These are phyloP conservation scores for Populus hybrid DNA, from an alignment of 441 rosid genomes.

Conservation along the genomic window DNA sequence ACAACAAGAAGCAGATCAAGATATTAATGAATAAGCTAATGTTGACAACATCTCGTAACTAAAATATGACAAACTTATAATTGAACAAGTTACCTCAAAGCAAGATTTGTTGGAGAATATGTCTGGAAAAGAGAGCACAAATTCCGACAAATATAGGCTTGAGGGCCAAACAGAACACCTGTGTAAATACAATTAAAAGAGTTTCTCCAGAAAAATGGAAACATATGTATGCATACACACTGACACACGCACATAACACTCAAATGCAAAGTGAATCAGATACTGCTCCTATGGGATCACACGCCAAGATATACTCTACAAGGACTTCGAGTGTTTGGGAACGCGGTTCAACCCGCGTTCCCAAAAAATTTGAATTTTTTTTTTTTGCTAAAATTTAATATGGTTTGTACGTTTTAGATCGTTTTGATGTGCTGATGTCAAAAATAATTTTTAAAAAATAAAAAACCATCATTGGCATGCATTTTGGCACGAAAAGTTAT, in stretches of 20 bases:
- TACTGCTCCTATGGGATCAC: too few species aligned
- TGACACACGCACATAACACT: neutral
- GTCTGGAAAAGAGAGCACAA: constrained; percentile 76
- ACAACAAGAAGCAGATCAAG: neutral
- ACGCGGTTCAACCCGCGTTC: too few species aligned
- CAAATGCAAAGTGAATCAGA: too few species aligned
- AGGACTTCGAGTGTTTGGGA: too few species aligned
- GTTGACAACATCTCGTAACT: neutral
- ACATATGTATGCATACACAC: neutral
- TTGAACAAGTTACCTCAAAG: constrained; percentile 59
- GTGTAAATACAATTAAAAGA: neutral
- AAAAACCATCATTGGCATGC: too few species aligned
- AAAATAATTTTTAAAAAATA: too few species aligned
- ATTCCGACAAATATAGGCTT: constrained; percentile 72
- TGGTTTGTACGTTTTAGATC: too few species aligned
- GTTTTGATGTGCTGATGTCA: too few species aligned
- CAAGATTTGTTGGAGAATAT: constrained; percentile 55
- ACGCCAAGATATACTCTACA: too few species aligned
- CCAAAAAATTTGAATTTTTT: too few species aligned
- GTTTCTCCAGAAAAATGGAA: neutral
- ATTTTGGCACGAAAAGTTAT: too few species aligned
- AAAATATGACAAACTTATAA: neutral
- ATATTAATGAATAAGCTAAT: constrained; percentile 3
- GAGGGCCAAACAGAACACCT: constrained; percentile 45
- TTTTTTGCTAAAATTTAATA: too few species aligned